Base-by-base conservation (phyloP, 306 rosid species). In the Vigna reflexopilosa region DNA sequence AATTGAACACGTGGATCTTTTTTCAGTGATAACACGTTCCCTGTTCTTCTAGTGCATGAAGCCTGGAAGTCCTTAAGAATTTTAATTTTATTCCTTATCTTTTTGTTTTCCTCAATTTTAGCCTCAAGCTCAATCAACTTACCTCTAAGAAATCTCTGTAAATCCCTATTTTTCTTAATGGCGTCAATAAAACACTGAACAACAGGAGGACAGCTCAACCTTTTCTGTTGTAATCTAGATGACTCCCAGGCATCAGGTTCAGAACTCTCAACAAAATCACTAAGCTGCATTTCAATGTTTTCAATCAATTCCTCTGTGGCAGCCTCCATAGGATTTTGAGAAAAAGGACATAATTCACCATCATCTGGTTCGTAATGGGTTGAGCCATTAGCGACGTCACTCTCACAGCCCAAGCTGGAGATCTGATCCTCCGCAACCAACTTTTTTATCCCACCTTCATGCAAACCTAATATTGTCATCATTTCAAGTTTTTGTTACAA, bases 31-130 rank as follows among this genome's bases (percentile, higher is more conserved):
- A 95, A 79, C 20, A 93, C 91, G 15, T 51, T 81, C 80, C 93
- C 89, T 7, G 92, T 95, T 78, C 84, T 89, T 81, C 82, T 87
- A 73, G 59, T 85, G 82, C 98, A 95, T 67, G 89, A 81, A 85
- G 55, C 78, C 79, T 92, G 93, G 82, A 95, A 88, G 73, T 87
- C 98, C 85, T 85, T 92, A 45, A 95, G 90, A 86, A 89, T 64
- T 88, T 92, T 92, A 68, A 87, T 84, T 54, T 84, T 88, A 19
- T 89, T 82, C 86, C 78, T 87, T 54, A 91, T 73, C 67, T 58
- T 64, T 73, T 85, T 88, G 86, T 88, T 95, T 83, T 91, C 90
- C 87, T 88, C 96, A 77, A 92, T 86, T 89, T 86, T 92, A n/a
- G 90, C 88, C 88, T 95, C 95, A 50, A 92, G 75, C 63, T 87